Evolutionary conservation across 495 filamentous ascomycete genomes (phyloP), one percentile per base, ranked within the genome.

Genomic region (Penicillium silybi): DNA sequence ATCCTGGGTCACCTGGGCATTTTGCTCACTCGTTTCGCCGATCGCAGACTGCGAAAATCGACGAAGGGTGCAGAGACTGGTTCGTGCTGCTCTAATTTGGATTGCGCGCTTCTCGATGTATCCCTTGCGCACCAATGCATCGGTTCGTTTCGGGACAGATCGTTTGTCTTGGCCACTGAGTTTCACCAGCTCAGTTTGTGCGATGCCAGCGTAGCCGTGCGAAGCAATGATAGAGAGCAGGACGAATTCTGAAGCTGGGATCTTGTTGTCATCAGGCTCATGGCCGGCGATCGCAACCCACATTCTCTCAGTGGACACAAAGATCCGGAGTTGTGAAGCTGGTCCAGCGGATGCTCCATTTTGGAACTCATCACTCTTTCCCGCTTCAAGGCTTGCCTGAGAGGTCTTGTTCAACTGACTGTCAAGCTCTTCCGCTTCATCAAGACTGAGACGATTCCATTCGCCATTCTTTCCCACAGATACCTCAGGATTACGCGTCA

Each of bases 261-360:
- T 68, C 48, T 80, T 83, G 60, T 80, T 82, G 15, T 81, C 76
- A 65, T 97, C 90, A 19, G 83, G 77, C 15, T 80, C 82, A 69
- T 96, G 92, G 5, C 90, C 90, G 34, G 92, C 80, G 42, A 96
- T 64, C 3, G 88, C 85, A 45, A 82, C 71, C 92, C 92, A 97
- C 26, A 87, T 80, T 41, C 83, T 72, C 40, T 85, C 77, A 55
- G 77, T 60, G n/a, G 76, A 82, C 34, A 82, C 80, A 59, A 79
- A 85, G 7, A 88, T 63, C 35, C 76, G 77, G 45, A 78, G 46
- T 11, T 40, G 45, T 0, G 56, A 38, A 8, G 51, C 6, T 35
- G 46, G 11, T 19, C 45, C 20, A 8, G 34, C 4, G 1, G 29
- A 17, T 0, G 25, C 15, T 32, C 44, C 34, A 34, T 62, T 32